Percentiles rank a stretch among this genome's conserved stretches.
Evolutionary conservation across 2,329 filamentous ascomycete genomes (phyloP).

Genomic region (Talaromyces piceae): DNA sequence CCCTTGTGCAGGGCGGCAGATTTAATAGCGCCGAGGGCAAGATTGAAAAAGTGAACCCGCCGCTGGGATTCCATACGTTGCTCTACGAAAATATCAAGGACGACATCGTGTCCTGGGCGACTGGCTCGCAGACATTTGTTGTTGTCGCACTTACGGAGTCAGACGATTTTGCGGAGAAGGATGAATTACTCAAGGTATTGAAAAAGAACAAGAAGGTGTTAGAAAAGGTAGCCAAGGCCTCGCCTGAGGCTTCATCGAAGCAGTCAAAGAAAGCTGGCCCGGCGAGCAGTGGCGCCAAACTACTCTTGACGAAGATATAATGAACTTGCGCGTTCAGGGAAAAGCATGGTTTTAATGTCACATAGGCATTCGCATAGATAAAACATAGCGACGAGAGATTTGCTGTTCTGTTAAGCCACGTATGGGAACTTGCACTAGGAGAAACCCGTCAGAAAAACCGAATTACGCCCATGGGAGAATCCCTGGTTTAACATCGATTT

Average conservation of each 20-base stretch:
- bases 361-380: slow-evolving; percentile 1
- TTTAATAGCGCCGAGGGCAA: slow-evolving; percentile 70
- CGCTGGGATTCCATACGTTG: slow-evolving; percentile 69
- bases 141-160: slow-evolving; percentile 74
- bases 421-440: neutral
- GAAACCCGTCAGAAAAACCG: too few species aligned
- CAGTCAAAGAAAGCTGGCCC: slow-evolving; percentile 29
- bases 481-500: neutral
- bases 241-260: slow-evolving; percentile 47
- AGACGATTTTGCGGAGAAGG: slow-evolving; percentile 58
- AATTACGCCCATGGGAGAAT: neutral
- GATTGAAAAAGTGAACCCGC: slow-evolving; percentile 63
- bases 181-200: slow-evolving; percentile 61
- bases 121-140: slow-evolving; percentile 77
- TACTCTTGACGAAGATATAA: slow-evolving; percentile 31
- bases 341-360: slow-evolving; percentile 1
- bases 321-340: slow-evolving; percentile 7
- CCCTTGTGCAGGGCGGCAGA: slow-evolving; percentile 78
- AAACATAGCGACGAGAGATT: neutral
- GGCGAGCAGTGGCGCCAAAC: slow-evolving; percentile 40
- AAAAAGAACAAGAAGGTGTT: slow-evolving; percentile 66
- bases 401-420: neutral
- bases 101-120: slow-evolving; percentile 74
- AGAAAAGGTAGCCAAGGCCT: slow-evolving; percentile 48
- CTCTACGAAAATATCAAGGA: slow-evolving; percentile 77